Evolutionary conservation across 106 monocot genomes (phyloP), one percentile per base, ranked within the genome.

Genomic region (Dendrobium nobile): DNA sequence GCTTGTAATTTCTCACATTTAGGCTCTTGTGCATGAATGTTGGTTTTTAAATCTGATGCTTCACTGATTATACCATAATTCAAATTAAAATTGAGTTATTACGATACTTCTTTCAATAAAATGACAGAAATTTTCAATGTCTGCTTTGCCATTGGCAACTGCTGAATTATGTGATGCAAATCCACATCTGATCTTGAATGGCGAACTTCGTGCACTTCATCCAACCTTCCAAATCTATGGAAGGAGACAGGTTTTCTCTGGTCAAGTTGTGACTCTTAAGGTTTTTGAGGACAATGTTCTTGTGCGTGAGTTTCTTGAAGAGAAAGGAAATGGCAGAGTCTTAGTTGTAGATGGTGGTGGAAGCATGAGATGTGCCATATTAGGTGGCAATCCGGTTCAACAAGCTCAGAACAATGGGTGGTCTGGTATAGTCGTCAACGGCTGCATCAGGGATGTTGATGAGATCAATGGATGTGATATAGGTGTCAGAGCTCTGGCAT

Each of bases 401-500:
- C 79, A 74, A 75, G 84, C 84, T 56, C 79, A 79, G 40, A 79
- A 84, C 72, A 84, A 79, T 45, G 84, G 84, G 26, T 84, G 84
- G 84, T 79, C 79, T 40, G 84, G 84, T 19, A 79, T 84, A 24
- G 47, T 84, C 1, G 61, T 84, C 16, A 73, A 84, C 42, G 84
- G 84, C 10, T 84, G 84, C 79, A 79, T 84, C 26, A 22, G 84
- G 31, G 84, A 84, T 58, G 84, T 84, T 4, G 84, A 84, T 40
- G 84, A 84, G 19, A 84, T 84, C 59, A 84, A 84, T 48, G 84
- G 75, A 6, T 74, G 79, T 22, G 84, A 84, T 79, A 79, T 84
- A 75, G 84, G 84, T 2, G 79, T 84, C 9, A 79, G 84, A 67
- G 84, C 84, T 47, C 75, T 84, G 18, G 79, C 79, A 2, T 84